phyloP scores from a whole-genome alignment of 768 basidiomycete genomes.

The Cystobasidiopsis lactophilus region DNA sequence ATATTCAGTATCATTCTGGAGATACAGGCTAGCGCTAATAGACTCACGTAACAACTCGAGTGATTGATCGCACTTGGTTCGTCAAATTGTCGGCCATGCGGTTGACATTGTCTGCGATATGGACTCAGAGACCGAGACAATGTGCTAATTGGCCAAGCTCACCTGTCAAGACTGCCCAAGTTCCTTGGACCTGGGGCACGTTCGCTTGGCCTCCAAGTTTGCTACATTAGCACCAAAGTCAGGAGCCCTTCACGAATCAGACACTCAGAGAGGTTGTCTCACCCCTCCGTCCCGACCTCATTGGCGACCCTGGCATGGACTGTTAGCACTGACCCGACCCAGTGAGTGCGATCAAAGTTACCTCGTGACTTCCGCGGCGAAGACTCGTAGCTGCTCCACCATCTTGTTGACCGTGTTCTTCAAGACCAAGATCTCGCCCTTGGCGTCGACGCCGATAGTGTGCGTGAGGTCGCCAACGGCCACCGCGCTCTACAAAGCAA shows the following conservation, averaged over 20 bases:
- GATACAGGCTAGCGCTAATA: too few species aligned
- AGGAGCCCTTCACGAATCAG: too few species aligned
- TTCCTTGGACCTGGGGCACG: constrained; percentile 22
- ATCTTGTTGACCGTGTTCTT: constrained; percentile 69
- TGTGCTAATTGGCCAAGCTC: constrained; percentile 23
- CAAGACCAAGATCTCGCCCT: constrained; percentile 49
- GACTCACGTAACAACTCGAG: constrained; percentile 54
- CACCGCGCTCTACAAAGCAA: constrained; percentile 22
- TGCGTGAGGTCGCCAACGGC: constrained; percentile 76
- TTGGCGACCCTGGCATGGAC: constrained; percentile 27
- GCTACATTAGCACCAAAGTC: too few species aligned
- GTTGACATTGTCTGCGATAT: constrained; percentile 45
- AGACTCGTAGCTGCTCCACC: constrained; percentile 31
- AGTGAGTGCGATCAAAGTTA: too few species aligned
- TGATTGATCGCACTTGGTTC: constrained; percentile 25
- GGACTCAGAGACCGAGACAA: constrained; percentile 30
- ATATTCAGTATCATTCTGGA: too few species aligned
- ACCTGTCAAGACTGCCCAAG: constrained; percentile 15
- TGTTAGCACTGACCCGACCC: too few species aligned
- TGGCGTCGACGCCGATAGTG: constrained; percentile 68
- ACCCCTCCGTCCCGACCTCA: constrained; percentile 32
- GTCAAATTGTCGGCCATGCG: constrained; percentile 38
- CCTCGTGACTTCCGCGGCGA: constrained; percentile 31
- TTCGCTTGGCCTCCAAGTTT: constrained; percentile 24
- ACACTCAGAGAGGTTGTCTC: too few species aligned